phyloP scores from a whole-genome alignment of 75 land plant genomes.

The Pinus albicaulis region DNA sequence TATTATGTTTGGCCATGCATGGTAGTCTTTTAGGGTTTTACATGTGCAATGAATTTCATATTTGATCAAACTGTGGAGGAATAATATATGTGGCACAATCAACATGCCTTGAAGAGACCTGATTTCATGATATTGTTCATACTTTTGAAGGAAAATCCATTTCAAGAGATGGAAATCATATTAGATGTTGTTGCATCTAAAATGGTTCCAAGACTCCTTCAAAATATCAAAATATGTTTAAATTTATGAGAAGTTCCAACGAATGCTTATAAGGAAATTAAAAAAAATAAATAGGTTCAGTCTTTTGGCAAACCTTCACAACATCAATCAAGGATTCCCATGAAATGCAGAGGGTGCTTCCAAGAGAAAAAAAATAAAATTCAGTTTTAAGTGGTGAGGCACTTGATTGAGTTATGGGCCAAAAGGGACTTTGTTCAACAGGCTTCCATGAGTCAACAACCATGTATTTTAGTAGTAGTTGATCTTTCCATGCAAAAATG shows the following conservation, averaged over 20 bases:
- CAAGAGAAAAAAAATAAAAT: slow-evolving; percentile 11
- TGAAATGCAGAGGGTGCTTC: slow-evolving; percentile 52
- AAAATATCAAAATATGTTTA: slow-evolving; percentile 32
- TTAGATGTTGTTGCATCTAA: slow-evolving; percentile 64
- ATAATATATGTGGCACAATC: no score
- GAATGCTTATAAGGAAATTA: slow-evolving; percentile 10
- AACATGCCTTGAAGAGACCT: no score
- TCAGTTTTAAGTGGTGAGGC: slow-evolving; percentile 49
- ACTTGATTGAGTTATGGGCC: slow-evolving; percentile 65
- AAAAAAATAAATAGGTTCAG: slow-evolving; percentile 16
- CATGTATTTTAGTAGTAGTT: slow-evolving; percentile 83
- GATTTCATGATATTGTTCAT: no score
- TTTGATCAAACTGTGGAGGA: no score
- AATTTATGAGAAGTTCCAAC: slow-evolving; percentile 1
- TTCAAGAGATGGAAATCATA: slow-evolving; percentile 23
- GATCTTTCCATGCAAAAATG: slow-evolving; percentile 73
- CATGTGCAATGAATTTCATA: no score
- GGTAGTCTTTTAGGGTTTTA: no score
- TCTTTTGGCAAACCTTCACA: slow-evolving; percentile 55
- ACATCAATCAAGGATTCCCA: slow-evolving; percentile 63
- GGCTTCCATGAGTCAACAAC: slow-evolving; percentile 72
- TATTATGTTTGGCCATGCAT: no score
- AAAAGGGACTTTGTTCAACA: slow-evolving; percentile 71
- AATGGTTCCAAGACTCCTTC: slow-evolving; percentile 33
- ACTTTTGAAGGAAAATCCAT: no score